These are phyloP conservation scores for Taphrina populina DNA, from an alignment of 1,139 yeast genomes.

Conservation along the genomic window DNA sequence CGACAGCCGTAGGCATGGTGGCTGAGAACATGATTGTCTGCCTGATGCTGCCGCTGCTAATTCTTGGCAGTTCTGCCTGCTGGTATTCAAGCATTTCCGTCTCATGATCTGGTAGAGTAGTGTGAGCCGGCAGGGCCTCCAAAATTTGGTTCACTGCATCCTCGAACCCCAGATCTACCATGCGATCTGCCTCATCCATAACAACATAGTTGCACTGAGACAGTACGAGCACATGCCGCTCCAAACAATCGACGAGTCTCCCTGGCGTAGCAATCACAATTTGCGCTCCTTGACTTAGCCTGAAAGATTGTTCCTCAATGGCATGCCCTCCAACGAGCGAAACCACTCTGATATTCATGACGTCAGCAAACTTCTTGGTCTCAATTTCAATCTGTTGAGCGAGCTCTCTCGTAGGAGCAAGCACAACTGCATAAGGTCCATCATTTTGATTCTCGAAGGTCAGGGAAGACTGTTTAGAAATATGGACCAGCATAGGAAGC, in stretches of 20 bases:
- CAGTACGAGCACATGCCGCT: constrained; percentile 61
- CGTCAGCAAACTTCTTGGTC: constrained; percentile 54
- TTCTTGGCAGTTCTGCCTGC: constrained; percentile 37
- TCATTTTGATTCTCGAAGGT: constrained; percentile 49
- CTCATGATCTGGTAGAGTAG: constrained; percentile 43
- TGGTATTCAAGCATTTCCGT: too few species aligned
- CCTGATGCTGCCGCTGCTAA: constrained; percentile 41
- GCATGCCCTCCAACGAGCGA: constrained; percentile 89
- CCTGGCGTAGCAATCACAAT: constrained; percentile 94
- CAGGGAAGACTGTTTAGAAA: constrained; percentile 52
- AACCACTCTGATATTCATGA: constrained; percentile 54
- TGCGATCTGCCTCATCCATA: constrained; percentile 90
- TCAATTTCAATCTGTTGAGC: constrained; percentile 80
- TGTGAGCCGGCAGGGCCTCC: constrained; percentile 49
- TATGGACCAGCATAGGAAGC: constrained; percentile 66
- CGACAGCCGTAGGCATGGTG: constrained; percentile 77
- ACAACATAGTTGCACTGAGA: constrained; percentile 66
- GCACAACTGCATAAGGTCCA: constrained; percentile 66
- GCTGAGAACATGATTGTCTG: constrained; percentile 92
- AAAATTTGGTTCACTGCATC: constrained; percentile 67
- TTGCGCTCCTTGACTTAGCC: constrained; percentile 67
- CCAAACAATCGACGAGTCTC: constrained; percentile 74
- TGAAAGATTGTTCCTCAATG: constrained; percentile 67
- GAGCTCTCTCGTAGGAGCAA: constrained; percentile 92
- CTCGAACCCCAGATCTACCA: constrained; percentile 94